Evolutionary conservation across 2,329 filamentous ascomycete species (phyloP).

Genomic region (Bertia moriformis): DNA sequence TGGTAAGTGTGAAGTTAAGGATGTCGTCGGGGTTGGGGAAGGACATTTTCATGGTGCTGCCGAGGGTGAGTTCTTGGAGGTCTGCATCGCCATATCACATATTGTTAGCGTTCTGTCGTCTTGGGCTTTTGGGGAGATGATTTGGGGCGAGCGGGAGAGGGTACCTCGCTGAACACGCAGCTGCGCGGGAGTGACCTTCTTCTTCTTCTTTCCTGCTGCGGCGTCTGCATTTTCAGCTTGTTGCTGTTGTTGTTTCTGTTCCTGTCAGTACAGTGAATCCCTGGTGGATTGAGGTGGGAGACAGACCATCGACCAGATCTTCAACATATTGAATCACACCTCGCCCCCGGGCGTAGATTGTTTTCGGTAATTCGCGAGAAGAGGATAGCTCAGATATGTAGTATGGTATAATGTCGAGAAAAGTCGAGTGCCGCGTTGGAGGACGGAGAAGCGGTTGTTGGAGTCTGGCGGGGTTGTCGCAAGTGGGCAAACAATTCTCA

Average conservation of each 20-base stretch:
- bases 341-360: neutral
- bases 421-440: no score
- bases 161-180: constrained; percentile 88
- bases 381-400: no score
- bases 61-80: constrained; percentile 66
- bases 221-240: constrained; percentile 74
- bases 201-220: constrained; percentile 69
- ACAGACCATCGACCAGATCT: constrained; percentile 94
- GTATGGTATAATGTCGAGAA: no score
- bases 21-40: constrained; percentile 77
- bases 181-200: constrained; percentile 95
- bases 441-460: no score
- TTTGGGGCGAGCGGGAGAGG: constrained; percentile 7
- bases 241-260: constrained; percentile 89
- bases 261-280: constrained; percentile 9
- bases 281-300: neutral
- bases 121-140: neutral
- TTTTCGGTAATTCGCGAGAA: no score
- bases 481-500: no score
- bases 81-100: constrained; percentile 31
- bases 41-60: constrained; percentile 65
- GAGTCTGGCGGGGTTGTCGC: no score
- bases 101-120: constrained; percentile 2
- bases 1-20: constrained; percentile 67
- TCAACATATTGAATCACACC: constrained; percentile 61